Base-by-base conservation (phyloP, 2,329 filamentous ascomycete genomes). In the Plenodomus lindquistii region DNA sequence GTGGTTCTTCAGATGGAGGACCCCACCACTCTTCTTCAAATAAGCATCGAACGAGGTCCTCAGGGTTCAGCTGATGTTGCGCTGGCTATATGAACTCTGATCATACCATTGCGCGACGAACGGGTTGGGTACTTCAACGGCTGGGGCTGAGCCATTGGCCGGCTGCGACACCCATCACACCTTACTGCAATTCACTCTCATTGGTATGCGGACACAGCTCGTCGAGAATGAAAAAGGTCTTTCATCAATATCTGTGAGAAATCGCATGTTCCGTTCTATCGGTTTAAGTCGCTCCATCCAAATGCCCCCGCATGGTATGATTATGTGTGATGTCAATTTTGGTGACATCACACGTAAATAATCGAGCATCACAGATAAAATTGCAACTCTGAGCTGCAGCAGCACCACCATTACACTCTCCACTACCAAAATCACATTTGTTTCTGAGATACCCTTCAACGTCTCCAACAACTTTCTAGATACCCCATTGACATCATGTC, bases 401-500 rank as follows among this genome's bases (percentile, higher is more conserved):
- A 34, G 11, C 19, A 35, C n/a, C 37, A 40, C 16, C 36, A 8
- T 10, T 36, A 41, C 37, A 47, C 24, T 35, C 37, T n/a, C n/a
- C 37, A 21, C 27, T 16, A 38, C 11, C 18, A 31, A 15, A 31
- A n/a, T n/a, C 11, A 8, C 27, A 31, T 11, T 15, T 31, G 27
- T 31, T 31, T 31, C 11, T 15, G 27, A 31, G 27, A 31, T 31
- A 31, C 27, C 34, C 22, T 16, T 18, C 48, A 31, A 45, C 15
- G 36, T 31, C 24, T n/a, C 5, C 16, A 35, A 31, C 20, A 45
- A 1, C 31, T 43, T 22, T 2, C 3, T 2, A 41, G 31, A 43
- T 22, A 50, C 29, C 21, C 37, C 27, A 18, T 40, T 18, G 90
- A 96, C 74, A 61, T 37, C 37, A 63, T 62, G 59, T 31, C 27